A percentile compares a stretch with the other conserved stretches of the same genome.
Conservation (phyloP, 768 basidiomycete genomes). For the Auricularia auricula-judae region DNA sequence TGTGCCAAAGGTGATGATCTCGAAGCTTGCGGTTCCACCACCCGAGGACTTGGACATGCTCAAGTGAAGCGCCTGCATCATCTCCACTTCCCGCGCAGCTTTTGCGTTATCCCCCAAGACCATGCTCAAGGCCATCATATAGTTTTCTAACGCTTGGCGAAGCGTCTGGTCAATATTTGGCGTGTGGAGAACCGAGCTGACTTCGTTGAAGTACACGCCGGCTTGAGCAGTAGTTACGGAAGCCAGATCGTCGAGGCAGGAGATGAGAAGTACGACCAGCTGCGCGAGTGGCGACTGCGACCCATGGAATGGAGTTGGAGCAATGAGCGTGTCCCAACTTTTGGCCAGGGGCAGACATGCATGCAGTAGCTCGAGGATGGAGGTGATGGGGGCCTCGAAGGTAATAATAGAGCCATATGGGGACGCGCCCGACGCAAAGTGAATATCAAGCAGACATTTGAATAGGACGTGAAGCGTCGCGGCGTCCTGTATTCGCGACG, state of each 20-base stretch:
- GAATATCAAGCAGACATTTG: conserved; percentile 49
- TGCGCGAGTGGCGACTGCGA: conserved; percentile 50
- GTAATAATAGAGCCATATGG: conserved; percentile 44
- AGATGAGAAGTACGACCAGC: conserved; percentile 49
- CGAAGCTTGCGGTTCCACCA: conserved; percentile 50
- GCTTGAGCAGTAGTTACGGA: conserved; percentile 54
- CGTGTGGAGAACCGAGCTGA: conserved; percentile 41
- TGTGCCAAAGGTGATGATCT: conserved; percentile 53
- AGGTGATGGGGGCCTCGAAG: conserved; percentile 34
- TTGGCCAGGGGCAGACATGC: conserved; percentile 51
- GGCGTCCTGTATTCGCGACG: conserved; percentile 40
- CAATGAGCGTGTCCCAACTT: conserved; percentile 37
- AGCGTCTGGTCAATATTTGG: conserved; percentile 41
- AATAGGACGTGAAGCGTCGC: conserved; percentile 64
- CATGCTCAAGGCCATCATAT: conserved; percentile 46
- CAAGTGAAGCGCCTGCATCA: conserved; percentile 54
- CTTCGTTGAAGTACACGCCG: conserved; percentile 34
- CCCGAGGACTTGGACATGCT: conserved; percentile 47
- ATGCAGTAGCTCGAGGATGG: conserved; percentile 42
- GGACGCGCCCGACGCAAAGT: conserved; percentile 43
- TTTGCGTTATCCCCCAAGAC: conserved; percentile 61
- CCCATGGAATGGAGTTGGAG: conserved; percentile 40
- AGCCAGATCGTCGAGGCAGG: conserved; percentile 48
- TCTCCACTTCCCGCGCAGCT: conserved; percentile 56
- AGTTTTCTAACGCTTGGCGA: conserved; percentile 48